phyloP scores from a whole-genome alignment of 768 basidiomycete genomes.

The Boletus tomentosulus region DNA sequence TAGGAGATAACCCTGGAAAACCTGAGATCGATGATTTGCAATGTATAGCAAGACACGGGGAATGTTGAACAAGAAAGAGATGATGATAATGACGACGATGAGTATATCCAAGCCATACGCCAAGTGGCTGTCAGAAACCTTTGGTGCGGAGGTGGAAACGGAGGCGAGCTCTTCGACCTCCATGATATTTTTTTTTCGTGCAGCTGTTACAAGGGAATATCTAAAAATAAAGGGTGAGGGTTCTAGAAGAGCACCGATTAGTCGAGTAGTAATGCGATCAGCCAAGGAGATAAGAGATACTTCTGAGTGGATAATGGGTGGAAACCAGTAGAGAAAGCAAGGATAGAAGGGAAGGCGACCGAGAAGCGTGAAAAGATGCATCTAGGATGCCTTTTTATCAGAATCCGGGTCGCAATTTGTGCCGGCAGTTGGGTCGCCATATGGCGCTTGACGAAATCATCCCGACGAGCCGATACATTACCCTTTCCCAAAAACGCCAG shows the following conservation, averaged over 20 bases:
- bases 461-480: neutral
- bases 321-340: too few relatives aligned
- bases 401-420: neutral
- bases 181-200: slow-evolving; percentile 4
- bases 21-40: slow-evolving; percentile 41
- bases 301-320: too few relatives aligned
- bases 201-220: neutral
- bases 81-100: slow-evolving; percentile 37
- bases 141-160: neutral
- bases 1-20: slow-evolving; percentile 48
- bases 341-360: neutral
- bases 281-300: too few relatives aligned
- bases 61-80: slow-evolving; percentile 39
- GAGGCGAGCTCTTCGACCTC: neutral
- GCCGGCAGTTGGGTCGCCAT: neutral
- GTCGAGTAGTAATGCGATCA: too few relatives aligned
- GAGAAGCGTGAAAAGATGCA: neutral
- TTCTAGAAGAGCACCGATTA: neutral
- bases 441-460: neutral
- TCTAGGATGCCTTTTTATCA: neutral
- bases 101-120: slow-evolving; percentile 40
- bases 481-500: neutral
- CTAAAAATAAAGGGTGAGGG: neutral
- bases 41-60: slow-evolving; percentile 50
- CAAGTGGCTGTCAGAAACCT: slow-evolving; percentile 4